Evolutionary conservation across 1,284 basidiomycete genomes (phyloP), one percentile per base, ranked within the genome.

Genomic region (Hemileccinum hortonii): DNA sequence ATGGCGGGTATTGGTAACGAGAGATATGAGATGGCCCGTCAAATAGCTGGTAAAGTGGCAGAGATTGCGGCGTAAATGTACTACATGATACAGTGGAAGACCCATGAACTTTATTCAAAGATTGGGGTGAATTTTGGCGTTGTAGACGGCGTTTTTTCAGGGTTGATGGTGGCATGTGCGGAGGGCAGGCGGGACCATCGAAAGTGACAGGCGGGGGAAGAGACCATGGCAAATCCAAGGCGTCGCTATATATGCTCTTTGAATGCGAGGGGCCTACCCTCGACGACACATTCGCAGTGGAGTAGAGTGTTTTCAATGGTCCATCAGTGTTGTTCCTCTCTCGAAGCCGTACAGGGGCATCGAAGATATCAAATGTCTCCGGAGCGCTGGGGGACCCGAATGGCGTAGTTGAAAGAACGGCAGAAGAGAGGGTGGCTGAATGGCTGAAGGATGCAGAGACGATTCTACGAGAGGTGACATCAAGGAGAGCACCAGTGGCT

Each of bases 161-260:
- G 8, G 62, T 58, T 9, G 61, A 55, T 1, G 61, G 35, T 16
- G 61, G 57, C 41, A 66, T 61, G 22, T 69, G 69, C 40, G 61
- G 62, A 11, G 75, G 74, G 32, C 70, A 63, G 10, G 77, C 73
- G 3, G 77, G 77, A 8, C 77, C 77, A 36, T 78, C 77, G 49
- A 79, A 77, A 10, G 73, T 59, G 35, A 75, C 60, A 18, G 77
- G 73, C 42, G 73, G 58, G 37, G 77, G 75, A 35, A 77, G 71
- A 44, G 61, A 56, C 61, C 62, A 50, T 41, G 66, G 51, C 49
- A 54, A 38, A n/a, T 42, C 56, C 1, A 58, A 24, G 18, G 49
- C 46, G 10, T 49, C 50, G 5, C 19, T 35, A 37, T 57, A 48
- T 5, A 52, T 41, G 22, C 41, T 47, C 43, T 32, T 41, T 19